Conservation (phyloP, 352 stramenopile species). For the Globisporangium acanthophoron region DNA sequence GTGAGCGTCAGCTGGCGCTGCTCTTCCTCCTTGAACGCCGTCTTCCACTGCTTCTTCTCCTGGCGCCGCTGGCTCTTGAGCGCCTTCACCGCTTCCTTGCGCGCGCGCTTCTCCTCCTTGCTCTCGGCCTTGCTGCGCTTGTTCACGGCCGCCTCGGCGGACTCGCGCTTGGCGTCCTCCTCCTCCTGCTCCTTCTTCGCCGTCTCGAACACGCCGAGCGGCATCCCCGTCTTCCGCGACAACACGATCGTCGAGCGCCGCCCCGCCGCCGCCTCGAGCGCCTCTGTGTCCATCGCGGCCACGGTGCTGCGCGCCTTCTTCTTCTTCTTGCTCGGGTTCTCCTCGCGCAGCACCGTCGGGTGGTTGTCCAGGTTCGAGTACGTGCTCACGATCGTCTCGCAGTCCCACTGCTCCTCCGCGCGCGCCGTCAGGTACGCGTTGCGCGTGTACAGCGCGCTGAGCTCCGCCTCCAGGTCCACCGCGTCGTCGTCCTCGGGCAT, state of each 20-base stretch:
- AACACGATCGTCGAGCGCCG: slow-evolving; percentile 76
- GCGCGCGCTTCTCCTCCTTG: slow-evolving; percentile 89
- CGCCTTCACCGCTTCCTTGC: slow-evolving; percentile 91
- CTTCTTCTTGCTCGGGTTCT: slow-evolving; percentile 49
- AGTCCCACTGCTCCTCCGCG: slow-evolving; percentile 91
- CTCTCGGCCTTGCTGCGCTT: slow-evolving; percentile 78
- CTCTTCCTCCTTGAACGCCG: slow-evolving; percentile 92
- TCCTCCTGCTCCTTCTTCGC: slow-evolving; percentile 10
- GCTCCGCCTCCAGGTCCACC: slow-evolving; percentile 22
- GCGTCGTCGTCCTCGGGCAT: slow-evolving; percentile 19
- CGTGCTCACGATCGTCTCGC: slow-evolving; percentile 96
- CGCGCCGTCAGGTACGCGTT: slow-evolving; percentile 65
- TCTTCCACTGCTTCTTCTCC: slow-evolving; percentile 94
- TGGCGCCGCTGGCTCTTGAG: slow-evolving; percentile 86
- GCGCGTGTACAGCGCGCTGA: slow-evolving; percentile 40
- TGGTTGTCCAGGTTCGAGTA: slow-evolving; percentile 99
- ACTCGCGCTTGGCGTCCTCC: slow-evolving; percentile 16
- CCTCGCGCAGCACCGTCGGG: slow-evolving; percentile 88
- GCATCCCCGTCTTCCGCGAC: slow-evolving; percentile 94
- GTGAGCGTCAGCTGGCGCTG: slow-evolving; percentile 62
- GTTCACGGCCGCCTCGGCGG: slow-evolving; percentile 1
- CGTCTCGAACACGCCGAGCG: slow-evolving; percentile 87
- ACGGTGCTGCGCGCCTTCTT: slow-evolving; percentile 72
- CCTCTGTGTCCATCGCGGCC: slow-evolving; percentile 13
- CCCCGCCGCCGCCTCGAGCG: slow-evolving; percentile 8